phyloP scores from a whole-genome alignment of 208 protist genomes.

The Acanthamoeba triangularis region DNA sequence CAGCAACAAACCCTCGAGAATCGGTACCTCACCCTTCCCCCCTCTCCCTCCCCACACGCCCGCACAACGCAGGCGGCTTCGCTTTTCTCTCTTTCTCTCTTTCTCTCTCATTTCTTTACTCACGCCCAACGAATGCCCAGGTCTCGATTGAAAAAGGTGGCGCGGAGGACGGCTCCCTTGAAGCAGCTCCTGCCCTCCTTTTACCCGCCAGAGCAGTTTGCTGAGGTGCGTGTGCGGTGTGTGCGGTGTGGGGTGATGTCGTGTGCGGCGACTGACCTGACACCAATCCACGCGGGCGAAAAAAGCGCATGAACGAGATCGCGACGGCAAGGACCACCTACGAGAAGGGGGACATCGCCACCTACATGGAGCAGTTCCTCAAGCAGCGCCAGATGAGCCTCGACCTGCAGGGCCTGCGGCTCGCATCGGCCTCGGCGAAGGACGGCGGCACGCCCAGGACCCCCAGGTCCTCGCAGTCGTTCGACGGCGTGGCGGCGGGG shows the following conservation, averaged over 20 bases:
- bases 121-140: too few species aligned
- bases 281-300: neutral
- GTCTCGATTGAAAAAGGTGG: too few species aligned
- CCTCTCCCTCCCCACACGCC: neutral
- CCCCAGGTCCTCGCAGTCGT: neutral
- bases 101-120: too few species aligned
- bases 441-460: too few species aligned
- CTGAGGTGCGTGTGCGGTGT: neutral
- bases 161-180: too few species aligned
- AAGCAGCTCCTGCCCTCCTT: too few species aligned
- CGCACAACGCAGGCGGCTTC: neutral
- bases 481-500: neutral
- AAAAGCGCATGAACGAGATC: neutral
- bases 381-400: neutral
- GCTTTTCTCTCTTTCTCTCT: too few species aligned
- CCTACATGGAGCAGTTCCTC: conserved; percentile 15
- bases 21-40: too few species aligned
- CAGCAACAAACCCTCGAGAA: neutral
- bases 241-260: neutral
- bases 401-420: neutral
- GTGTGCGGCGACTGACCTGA: neutral
- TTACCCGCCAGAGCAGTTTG: too few species aligned
- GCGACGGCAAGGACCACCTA: neutral
- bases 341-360: neutral
- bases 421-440: neutral